Conservation (phyloP, 129 eudicot species). For the Tagetes erecta region DNA sequence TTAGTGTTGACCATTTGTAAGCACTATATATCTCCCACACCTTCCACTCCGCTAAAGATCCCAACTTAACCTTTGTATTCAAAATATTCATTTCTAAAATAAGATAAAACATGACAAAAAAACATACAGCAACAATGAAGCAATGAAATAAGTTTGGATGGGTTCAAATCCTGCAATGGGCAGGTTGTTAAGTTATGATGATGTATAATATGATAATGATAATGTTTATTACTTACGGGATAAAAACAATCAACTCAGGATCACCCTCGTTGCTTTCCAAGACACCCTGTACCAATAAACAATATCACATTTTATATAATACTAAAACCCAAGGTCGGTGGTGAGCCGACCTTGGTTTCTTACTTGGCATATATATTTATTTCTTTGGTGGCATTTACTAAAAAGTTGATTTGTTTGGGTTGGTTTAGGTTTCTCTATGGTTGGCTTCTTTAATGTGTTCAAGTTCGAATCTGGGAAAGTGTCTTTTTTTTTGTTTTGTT, state of each 20-base stretch:
- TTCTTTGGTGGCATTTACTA: no score
- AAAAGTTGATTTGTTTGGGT: no score
- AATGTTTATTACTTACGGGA: slow-evolving; percentile 64
- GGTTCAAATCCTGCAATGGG: no score
- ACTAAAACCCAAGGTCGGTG: no score
- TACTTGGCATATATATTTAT: no score
- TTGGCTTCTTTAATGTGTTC: no score
- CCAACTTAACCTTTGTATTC: not conserved
- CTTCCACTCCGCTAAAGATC: not conserved
- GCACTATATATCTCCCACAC: slow-evolving; percentile 6
- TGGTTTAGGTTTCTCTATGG: no score
- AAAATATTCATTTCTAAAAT: slow-evolving; percentile 8
- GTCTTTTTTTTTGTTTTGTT: no score
- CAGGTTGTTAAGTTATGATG: slow-evolving; percentile 2
- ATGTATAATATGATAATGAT: not conserved
- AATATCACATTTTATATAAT: slow-evolving; percentile 24
- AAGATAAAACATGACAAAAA: not conserved
- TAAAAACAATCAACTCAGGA: slow-evolving; percentile 89
- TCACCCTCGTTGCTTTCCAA: slow-evolving; percentile 98
- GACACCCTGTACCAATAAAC: slow-evolving; percentile 53
- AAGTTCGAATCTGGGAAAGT: no score
- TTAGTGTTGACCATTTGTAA: not conserved
- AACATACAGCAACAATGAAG: not conserved
- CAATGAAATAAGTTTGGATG: not conserved
- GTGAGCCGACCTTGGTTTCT: no score